Percentiles rank a stretch among this genome's conserved stretches.
Evolutionary conservation across 345 rosid genomes (phyloP).

Genomic region (Noccaea caerulescens): DNA sequence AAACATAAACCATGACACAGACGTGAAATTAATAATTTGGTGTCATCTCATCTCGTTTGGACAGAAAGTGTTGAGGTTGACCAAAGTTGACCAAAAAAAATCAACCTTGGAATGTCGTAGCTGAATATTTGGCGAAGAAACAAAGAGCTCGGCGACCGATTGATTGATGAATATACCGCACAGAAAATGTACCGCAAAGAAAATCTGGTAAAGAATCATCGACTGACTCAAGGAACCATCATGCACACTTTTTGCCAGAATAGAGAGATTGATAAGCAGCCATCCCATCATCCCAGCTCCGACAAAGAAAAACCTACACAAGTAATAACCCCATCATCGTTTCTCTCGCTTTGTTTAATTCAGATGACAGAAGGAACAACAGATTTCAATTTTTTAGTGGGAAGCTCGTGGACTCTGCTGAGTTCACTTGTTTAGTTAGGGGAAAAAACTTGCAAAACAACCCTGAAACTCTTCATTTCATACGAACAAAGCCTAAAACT

Average conservation of each 20-base stretch:
- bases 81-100: too few species aligned
- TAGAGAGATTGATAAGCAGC: conserved; percentile 86
- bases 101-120: too few species aligned
- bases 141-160: too few species aligned
- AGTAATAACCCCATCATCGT: conserved; percentile 24
- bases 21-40: too few species aligned
- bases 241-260: conserved; percentile 71
- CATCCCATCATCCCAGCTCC: conserved; percentile 99
- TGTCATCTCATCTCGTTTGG: too few species aligned
- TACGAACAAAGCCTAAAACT: not conserved
- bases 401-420: conserved; percentile 33
- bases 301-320: conserved; percentile 83
- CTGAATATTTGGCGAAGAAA: too few species aligned
- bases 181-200: conserved; percentile 75
- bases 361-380: not conserved
- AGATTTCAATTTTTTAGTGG: conserved; percentile 35
- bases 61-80: too few species aligned
- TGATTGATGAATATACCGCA: too few species aligned
- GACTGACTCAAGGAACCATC: conserved; percentile 59
- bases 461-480: not conserved
- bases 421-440: not conserved
- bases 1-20: too few species aligned
- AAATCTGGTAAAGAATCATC: conserved; percentile 84
- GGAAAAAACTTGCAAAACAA: not conserved
- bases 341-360: conserved; percentile 13